Evolutionary conservation across 352 stramenopile species (phyloP), one percentile per base, ranked within the genome.

Genomic region (Saprolegnia parasitica): DNA sequence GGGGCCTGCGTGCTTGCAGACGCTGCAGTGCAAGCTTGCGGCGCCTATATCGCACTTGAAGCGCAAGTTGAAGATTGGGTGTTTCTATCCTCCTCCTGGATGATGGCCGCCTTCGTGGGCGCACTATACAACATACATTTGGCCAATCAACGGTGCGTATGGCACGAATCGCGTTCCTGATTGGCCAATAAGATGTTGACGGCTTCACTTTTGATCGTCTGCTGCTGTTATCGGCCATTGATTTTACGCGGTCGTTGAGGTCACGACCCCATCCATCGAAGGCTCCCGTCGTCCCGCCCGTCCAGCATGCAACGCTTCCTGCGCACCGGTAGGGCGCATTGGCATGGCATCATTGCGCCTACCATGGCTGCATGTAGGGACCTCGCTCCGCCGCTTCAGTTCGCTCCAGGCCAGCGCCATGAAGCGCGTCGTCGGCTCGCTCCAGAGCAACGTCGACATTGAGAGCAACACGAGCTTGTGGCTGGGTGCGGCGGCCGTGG

Each of bases 401-500:
- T 61, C 42, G 29, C 37, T 70, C 5, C 63, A 70, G 4, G 55
- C 63, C 20, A 62, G 26, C 35, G 63, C 63, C 49, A 70, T 70
- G 63, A 70, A 70, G 63, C 63, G 39, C 21, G 63, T 70, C 6
- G 63, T 70, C 8, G 63, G 63, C 13, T 62, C 63, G 35, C 47
- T 70, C 42, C 63, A 70, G 39, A 35, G 35, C 26, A 70, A 39
- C 32, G 63, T 70, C 46, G 78, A 89, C 66, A 75, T 95, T n/a
- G 84, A 92, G 77, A 79, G 77, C 29, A 95, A 92, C 73, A 77
- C 82, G 54, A 89, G 89, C 67, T 73, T 95, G 39, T 95, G 86
- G 86, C 83, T 95, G 54, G 86, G 86, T 64, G 85, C 78, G 24
- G 77, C 78, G 39, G 84, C 82, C 29, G 83, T 95, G 76, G 86